A percentile compares a stretch with the other conserved stretches of the same genome.
Evolutionary conservation across 306 rosid species (phyloP).

Genomic region (Gastrolobium bilobum): DNA sequence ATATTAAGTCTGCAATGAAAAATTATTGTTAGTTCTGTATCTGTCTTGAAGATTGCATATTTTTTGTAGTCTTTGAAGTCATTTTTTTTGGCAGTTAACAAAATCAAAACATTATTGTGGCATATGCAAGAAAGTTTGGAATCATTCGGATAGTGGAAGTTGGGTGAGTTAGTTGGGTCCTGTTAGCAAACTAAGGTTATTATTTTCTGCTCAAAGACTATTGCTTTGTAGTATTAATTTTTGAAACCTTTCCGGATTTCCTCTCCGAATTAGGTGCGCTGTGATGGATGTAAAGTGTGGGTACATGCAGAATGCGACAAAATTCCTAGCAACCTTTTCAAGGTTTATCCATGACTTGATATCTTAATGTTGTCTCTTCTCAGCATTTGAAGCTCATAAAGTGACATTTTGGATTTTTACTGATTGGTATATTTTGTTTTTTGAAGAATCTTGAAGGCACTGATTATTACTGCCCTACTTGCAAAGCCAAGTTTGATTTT

Average conservation of each 20-base stretch:
- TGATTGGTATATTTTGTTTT: conserved; percentile 51
- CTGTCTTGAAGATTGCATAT: conserved; percentile 20
- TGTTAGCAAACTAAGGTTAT: conserved; percentile 31
- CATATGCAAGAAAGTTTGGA: conserved; percentile 95
- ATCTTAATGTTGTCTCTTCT: conserved; percentile 37
- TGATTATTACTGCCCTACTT: conserved; percentile 96
- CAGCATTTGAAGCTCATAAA: conserved; percentile 39
- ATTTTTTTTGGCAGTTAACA: conserved; percentile 66
- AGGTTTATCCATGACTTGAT: conserved; percentile 65
- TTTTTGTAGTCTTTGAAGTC: conserved; percentile 45
- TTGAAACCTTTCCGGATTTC: conserved; percentile 23
- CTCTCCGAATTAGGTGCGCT: conserved; percentile 80
- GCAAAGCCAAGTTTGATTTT: conserved; percentile 96
- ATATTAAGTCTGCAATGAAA: conserved; percentile 35
- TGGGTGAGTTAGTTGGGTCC: conserved; percentile 80
- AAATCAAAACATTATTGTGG: conserved; percentile 96
- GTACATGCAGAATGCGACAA: conserved; percentile 98
- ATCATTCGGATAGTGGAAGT: conserved; percentile 95
- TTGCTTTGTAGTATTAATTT: conserved; percentile 35
- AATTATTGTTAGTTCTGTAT: conserved; percentile 41
- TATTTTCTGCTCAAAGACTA: conserved; percentile 29
- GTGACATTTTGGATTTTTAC: conserved; percentile 46
- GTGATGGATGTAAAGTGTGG: conserved; percentile 99
- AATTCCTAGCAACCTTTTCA: conserved; percentile 80
- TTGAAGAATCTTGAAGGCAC: conserved; percentile 87